A percentile compares a stretch with the other conserved stretches of the same genome.
Evolutionary conservation across 2,329 filamentous ascomycete genomes (phyloP).

Genomic region (Coniella lustricola): DNA sequence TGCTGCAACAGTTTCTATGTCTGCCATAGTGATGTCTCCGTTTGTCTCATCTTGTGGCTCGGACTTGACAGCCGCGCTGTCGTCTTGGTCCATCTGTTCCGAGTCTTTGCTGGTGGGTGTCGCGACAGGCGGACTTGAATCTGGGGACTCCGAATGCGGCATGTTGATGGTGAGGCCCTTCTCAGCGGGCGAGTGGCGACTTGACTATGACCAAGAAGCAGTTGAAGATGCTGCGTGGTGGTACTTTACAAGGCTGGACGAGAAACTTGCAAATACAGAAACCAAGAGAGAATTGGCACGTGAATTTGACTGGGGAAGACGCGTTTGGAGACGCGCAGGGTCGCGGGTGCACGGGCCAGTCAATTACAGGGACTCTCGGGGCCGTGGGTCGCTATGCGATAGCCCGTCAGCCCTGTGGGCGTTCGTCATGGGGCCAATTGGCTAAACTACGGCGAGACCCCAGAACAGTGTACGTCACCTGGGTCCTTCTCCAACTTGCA

Average conservation of each 20-base stretch:
- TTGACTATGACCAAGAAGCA: neutral
- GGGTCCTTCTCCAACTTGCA: neutral
- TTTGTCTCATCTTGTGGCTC: conserved; percentile 24
- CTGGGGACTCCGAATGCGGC: conserved; percentile 38
- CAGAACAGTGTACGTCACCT: neutral
- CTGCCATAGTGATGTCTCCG: conserved; percentile 36
- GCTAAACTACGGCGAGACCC: neutral
- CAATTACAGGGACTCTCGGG: neutral
- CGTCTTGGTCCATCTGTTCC: conserved; percentile 21
- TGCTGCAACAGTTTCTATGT: conserved; percentile 22
- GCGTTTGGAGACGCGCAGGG: conserved; percentile 4
- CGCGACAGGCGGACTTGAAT: conserved; percentile 18
- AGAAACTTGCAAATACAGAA: neutral
- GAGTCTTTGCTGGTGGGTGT: conserved; percentile 14
- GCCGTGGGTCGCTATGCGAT: neutral
- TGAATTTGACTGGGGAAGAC: conserved; percentile 3
- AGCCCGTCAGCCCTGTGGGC: neutral
- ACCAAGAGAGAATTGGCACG: neutral
- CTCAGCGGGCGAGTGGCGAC: neutral
- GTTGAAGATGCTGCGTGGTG: neutral
- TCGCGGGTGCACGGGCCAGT: conserved; percentile 7
- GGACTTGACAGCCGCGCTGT: conserved; percentile 26
- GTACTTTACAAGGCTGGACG: too few relatives aligned
- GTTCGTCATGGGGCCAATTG: neutral
- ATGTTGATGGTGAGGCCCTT: conserved; percentile 24